Evolutionary conservation across 1,284 basidiomycete species (phyloP), one percentile per base, ranked within the genome.

Genomic region (Coniferiporia sulphurascens): DNA sequence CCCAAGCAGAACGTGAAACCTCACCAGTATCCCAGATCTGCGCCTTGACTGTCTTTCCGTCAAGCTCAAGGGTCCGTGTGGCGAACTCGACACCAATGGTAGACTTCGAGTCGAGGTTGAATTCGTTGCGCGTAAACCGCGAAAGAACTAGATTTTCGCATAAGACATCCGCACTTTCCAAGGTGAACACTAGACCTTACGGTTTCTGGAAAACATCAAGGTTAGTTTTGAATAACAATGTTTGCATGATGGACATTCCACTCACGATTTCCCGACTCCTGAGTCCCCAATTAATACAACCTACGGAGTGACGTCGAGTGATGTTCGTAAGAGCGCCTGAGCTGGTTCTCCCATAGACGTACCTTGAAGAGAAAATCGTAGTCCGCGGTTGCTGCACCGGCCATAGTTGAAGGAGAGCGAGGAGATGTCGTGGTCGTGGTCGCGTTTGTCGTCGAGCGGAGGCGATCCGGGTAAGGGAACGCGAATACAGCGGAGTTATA

Each of bases 41-140:
- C 34, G 96, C 96, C 78, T 99, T 99, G 69, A 99, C 85, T 4
- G 90, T 97, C 86, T 99, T 99, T 48, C 87, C 86, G 73, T 98
- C 96, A 15, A 98, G 93, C 65, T 85, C 90, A 74, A 96, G 94
- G 52, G 93, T 94, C 69, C 97, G 85, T 52, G 96, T 98, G 8
- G 96, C 96, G 71, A 99, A 99, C 76, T 99, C 97, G 69, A 99
- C 97, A 61, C 96, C 96, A 74, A 99, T 99, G 21, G 96, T 99
- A 63, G 95, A 97, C 79, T 98, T 98, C 62, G 93, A 95, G 72
- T 99, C 96, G 70, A 97, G 84, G 79, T 96, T 97, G 86, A 99
- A 99, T 78, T 98, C 96, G 73, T 98, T 98, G 66, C 96, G 87
- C 65, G 96, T 99, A 86, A 99, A 99, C 73, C 95, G 92, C 76